These are phyloP conservation scores for Cephalotrichum gorgonifer DNA, from an alignment of 2,329 filamentous ascomycete genomes.

Conservation along the genomic window DNA sequence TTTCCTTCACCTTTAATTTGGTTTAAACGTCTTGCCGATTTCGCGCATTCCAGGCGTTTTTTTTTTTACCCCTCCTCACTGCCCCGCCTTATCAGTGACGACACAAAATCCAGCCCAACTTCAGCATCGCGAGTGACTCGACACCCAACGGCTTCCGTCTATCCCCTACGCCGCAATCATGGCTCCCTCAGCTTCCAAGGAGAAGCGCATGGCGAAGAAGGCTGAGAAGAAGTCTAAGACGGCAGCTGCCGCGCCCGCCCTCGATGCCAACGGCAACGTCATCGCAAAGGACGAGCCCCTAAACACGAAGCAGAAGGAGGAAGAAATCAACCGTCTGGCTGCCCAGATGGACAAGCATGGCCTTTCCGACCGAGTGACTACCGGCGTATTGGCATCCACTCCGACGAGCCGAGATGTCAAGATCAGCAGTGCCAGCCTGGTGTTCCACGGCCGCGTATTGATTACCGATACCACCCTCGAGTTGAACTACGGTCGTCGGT, in stretches of 20 bases:
- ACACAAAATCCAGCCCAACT: background rate
- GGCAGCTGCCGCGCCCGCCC: slow-evolving; percentile 59
- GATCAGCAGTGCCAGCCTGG: slow-evolving; percentile 84
- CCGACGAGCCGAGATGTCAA: slow-evolving; percentile 86
- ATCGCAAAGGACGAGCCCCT: slow-evolving; percentile 52
- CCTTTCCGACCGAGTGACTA: slow-evolving; percentile 94
- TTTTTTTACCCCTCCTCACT: slow-evolving; percentile 4
- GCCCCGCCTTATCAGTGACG: slow-evolving; percentile 4
- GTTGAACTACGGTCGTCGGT: slow-evolving; percentile 83
- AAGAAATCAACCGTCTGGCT: slow-evolving; percentile 76
- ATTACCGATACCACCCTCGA: slow-evolving; percentile 92
- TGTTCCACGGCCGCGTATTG: slow-evolving; percentile 96
- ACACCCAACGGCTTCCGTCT: background rate
- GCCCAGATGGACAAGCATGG: slow-evolving; percentile 94
- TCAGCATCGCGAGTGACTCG: background rate
- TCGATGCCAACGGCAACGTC: slow-evolving; percentile 53
- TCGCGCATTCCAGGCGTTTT: background rate
- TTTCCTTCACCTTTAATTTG: background rate
- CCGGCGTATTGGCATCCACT: slow-evolving; percentile 85
- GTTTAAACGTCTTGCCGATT: background rate
- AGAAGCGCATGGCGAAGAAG: slow-evolving; percentile 63
- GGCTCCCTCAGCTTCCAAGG: slow-evolving; percentile 57
- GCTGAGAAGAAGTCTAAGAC: slow-evolving; percentile 65
- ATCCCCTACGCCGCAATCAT: slow-evolving; percentile 30
- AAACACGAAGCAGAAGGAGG: slow-evolving; percentile 61